Conservation (phyloP, 768 basidiomycete genomes). For the Cantharellus anzutake region DNA sequence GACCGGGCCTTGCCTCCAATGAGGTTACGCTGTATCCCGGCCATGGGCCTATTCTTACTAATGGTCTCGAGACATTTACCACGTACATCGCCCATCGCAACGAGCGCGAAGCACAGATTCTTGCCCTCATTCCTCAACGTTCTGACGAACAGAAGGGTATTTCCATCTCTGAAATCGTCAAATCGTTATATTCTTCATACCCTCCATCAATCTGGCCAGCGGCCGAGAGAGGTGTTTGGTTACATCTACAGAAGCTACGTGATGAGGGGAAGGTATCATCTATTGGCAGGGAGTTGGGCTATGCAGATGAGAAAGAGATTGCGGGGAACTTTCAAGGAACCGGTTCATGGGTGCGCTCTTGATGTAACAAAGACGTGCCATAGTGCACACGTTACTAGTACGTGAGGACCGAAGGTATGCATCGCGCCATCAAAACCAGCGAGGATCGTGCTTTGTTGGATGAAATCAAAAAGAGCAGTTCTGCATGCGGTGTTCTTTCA, state of each 20-base stretch:
- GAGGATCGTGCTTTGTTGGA: too few relatives aligned
- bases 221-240: constrained; percentile 44
- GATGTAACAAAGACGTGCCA: too few relatives aligned
- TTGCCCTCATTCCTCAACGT: constrained; percentile 28
- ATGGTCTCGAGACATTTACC: constrained; percentile 40
- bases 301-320: too few relatives aligned
- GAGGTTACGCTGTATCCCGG: constrained; percentile 59
- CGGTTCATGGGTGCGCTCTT: too few relatives aligned
- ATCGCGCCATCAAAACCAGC: too few relatives aligned
- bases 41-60: constrained; percentile 61
- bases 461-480: too few relatives aligned
- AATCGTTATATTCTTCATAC: constrained; percentile 48
- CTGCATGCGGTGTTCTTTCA: too few relatives aligned
- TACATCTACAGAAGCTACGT: constrained; percentile 59
- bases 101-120: constrained; percentile 62
- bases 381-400: too few relatives aligned
- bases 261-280: constrained; percentile 34
- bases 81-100: constrained; percentile 67
- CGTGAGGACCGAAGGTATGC: too few relatives aligned
- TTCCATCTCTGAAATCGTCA: constrained; percentile 50
- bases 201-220: constrained; percentile 52
- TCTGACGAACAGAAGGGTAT: constrained; percentile 15
- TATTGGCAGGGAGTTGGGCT: background rate
- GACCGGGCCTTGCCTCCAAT: constrained; percentile 11
- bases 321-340: too few relatives aligned